A percentile compares a stretch with the other conserved stretches of the same genome.
Evolutionary conservation across 2,329 filamentous ascomycete genomes (phyloP).

Genomic region (Erysiphe pulchra): DNA sequence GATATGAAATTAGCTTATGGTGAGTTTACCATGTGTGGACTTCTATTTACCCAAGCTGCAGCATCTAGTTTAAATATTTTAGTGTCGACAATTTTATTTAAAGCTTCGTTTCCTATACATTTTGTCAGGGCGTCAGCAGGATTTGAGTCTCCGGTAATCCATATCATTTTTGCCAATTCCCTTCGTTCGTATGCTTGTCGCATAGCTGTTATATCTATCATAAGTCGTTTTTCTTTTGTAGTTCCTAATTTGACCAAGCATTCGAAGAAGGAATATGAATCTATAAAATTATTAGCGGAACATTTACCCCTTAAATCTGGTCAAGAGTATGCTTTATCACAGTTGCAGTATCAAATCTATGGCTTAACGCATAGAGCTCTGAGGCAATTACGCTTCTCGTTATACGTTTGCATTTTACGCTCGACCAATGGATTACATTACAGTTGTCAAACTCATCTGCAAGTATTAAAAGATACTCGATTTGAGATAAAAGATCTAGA

Average conservation of each 20-base stretch:
- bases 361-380: slow-evolving; percentile 2
- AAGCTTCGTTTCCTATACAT: background rate
- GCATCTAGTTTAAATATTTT: too few species aligned
- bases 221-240: too few species aligned
- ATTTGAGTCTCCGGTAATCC: background rate
- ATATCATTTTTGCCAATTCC: background rate
- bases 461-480: background rate
- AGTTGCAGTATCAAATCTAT: slow-evolving; percentile 1
- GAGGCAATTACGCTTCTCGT: slow-evolving; percentile 2
- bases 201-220: background rate
- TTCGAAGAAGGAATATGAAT: too few species aligned
- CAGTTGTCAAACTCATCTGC: background rate
- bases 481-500: background rate
- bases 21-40: too few species aligned
- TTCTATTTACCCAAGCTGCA: too few species aligned
- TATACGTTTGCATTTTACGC: slow-evolving; percentile 1
- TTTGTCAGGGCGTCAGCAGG: background rate
- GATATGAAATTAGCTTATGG: too few species aligned
- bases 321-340: slow-evolving; percentile 1
- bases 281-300: too few species aligned
- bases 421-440: background rate
- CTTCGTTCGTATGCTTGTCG: background rate
- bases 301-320: too few species aligned
- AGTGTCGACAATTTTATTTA: background rate
- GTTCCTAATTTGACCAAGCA: too few species aligned